Evolutionary conservation across 148 eudicot species (phyloP).

Genomic region (Dianthus caryophyllus): DNA sequence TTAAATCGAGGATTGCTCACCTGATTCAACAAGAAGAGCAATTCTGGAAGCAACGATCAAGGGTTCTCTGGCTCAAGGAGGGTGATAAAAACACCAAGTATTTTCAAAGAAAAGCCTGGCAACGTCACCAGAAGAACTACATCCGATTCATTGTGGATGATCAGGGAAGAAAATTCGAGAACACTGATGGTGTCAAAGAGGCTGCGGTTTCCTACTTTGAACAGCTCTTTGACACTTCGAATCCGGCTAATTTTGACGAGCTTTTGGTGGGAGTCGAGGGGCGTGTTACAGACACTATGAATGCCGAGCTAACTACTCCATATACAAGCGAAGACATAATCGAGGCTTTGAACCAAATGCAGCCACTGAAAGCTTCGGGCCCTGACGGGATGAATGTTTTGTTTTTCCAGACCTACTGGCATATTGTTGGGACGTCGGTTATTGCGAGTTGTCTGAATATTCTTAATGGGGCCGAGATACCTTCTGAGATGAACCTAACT

Average conservation of each 20-base stretch:
- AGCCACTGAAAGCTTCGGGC: not conserved
- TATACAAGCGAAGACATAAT: not conserved
- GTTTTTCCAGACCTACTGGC: no score
- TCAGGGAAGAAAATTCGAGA: not conserved
- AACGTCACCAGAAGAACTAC: not conserved
- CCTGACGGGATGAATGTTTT: not conserved
- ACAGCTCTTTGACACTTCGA: not conserved
- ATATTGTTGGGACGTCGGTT: not conserved
- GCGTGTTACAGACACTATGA: not conserved
- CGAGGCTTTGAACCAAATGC: not conserved
- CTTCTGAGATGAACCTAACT: not conserved
- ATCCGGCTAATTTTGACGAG: not conserved
- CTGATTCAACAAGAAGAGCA: not conserved
- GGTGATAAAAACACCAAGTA: no score
- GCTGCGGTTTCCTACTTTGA: not conserved
- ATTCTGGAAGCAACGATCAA: not conserved
- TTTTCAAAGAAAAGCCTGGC: not conserved
- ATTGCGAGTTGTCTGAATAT: not conserved
- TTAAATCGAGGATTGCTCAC: not conserved
- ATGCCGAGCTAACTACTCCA: accelerated
- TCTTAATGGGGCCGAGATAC: not conserved
- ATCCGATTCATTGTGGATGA: not conserved
- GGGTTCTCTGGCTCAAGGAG: not conserved
- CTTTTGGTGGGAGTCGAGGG: not conserved
- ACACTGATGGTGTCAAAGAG: not conserved